A percentile compares a stretch with the other conserved stretches of the same genome.
Evolutionary conservation across 169 alveolate genomes (phyloP).

Genomic region (Haemoproteus tartakovskyi): DNA sequence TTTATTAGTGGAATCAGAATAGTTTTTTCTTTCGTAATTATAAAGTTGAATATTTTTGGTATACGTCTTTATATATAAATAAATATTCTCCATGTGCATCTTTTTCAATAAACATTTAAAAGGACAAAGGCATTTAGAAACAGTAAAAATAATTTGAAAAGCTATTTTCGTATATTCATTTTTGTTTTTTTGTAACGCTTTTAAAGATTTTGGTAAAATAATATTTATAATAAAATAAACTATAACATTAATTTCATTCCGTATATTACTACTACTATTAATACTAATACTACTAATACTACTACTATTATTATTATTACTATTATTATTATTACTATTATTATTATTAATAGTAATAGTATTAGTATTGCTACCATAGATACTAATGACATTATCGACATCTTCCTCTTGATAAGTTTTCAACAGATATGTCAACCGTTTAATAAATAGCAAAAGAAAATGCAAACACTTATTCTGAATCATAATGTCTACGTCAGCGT

Average conservation of each 20-base stretch:
- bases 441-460: constrained; percentile 22
- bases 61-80: no score
- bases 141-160: constrained; percentile 27
- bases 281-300: no score
- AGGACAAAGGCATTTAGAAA: constrained; percentile 33
- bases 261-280: neutral
- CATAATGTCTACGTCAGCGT: constrained; percentile 47
- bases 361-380: no score
- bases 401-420: neutral
- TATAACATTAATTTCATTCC: constrained; percentile 19
- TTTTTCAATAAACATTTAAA: constrained; percentile 4
- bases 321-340: no score
- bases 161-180: constrained; percentile 45
- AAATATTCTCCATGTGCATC: constrained; percentile 13
- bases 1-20: no score
- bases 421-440: constrained; percentile 10
- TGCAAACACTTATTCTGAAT: constrained; percentile 22
- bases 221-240: constrained; percentile 40
- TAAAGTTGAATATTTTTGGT: no score
- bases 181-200: constrained; percentile 39
- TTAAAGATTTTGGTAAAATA: constrained; percentile 56
- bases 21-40: no score
- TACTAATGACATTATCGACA: neutral
- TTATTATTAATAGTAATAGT: no score
- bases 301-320: no score